phyloP scores from a whole-genome alignment of 805 yeast species.

The Metschnikowia gelsemii region DNA sequence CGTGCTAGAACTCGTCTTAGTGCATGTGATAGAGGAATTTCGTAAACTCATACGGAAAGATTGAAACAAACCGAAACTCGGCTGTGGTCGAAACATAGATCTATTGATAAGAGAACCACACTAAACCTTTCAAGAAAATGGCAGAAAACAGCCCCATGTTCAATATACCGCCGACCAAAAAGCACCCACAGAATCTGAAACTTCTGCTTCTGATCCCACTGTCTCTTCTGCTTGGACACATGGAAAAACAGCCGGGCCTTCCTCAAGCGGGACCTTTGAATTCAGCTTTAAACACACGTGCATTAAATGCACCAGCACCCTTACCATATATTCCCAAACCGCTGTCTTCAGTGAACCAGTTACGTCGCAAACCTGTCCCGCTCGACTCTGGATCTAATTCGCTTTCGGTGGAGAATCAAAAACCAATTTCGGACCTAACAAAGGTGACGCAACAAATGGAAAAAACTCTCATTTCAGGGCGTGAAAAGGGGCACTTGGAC shows the following conservation, averaged over 20 bases:
- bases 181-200: conserved; percentile 22
- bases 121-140: conserved; percentile 7
- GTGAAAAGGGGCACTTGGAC: too few species aligned
- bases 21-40: too few species aligned
- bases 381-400: conserved; percentile 37
- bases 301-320: conserved; percentile 6
- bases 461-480: neutral
- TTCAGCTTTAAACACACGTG: conserved; percentile 4
- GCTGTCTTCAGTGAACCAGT: conserved; percentile 2
- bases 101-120: neutral
- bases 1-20: too few species aligned
- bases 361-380: conserved; percentile 43
- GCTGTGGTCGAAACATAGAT: too few species aligned
- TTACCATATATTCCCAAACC: conserved; percentile 16
- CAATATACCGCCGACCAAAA: conserved; percentile 34
- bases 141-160: conserved; percentile 28
- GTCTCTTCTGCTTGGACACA: conserved; percentile 20
- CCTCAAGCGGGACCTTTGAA: neutral
- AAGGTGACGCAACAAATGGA: neutral
- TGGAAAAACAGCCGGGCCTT: neutral
- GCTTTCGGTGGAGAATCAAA: conserved; percentile 12
- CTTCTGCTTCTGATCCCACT: conserved; percentile 34
- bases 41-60: too few species aligned
- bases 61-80: neutral
- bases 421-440: neutral